These are phyloP conservation scores for Paecilomyces sp. DNA, from an alignment of 2,329 filamentous ascomycete genomes.

Conservation along the genomic window DNA sequence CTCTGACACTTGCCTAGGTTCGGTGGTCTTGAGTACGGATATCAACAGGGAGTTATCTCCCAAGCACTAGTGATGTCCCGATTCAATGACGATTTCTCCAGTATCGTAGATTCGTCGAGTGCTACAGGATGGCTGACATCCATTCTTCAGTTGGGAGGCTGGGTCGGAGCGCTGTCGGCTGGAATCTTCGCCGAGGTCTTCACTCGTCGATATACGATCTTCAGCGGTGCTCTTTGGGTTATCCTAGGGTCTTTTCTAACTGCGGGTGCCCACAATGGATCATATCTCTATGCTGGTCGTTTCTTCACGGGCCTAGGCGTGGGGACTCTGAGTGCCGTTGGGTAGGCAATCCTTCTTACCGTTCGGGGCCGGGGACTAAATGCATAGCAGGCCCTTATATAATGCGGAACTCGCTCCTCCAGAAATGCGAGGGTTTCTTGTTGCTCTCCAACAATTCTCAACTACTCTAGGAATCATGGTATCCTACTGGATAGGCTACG, in stretches of 20 bases:
- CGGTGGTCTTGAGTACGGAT: constrained; percentile 40
- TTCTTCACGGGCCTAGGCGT: constrained; percentile 25
- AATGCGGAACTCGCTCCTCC: constrained; percentile 42
- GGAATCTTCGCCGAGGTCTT: constrained; percentile 64
- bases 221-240: no score
- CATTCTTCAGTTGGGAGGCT: constrained; percentile 69
- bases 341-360: no score
- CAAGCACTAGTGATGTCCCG: constrained; percentile 11
- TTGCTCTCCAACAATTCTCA: constrained; percentile 27
- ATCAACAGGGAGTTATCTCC: constrained; percentile 19
- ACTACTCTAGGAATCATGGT: constrained; percentile 29
- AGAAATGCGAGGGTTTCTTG: constrained; percentile 24
- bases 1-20: no score
- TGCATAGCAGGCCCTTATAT: constrained; percentile 26
- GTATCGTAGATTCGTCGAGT: constrained; percentile 12
- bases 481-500: constrained; percentile 33
- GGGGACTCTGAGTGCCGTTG: constrained; percentile 11
- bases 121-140: constrained; percentile 30
- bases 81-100: constrained; percentile 13
- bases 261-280: no score
- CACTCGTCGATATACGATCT: constrained; percentile 58
- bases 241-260: no score
- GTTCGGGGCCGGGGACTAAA: no score
- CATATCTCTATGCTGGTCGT: constrained; percentile 10
- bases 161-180: constrained; percentile 64